Base-by-base conservation (phyloP, 495 filamentous ascomycete genomes). In the Penicillium lagena region DNA sequence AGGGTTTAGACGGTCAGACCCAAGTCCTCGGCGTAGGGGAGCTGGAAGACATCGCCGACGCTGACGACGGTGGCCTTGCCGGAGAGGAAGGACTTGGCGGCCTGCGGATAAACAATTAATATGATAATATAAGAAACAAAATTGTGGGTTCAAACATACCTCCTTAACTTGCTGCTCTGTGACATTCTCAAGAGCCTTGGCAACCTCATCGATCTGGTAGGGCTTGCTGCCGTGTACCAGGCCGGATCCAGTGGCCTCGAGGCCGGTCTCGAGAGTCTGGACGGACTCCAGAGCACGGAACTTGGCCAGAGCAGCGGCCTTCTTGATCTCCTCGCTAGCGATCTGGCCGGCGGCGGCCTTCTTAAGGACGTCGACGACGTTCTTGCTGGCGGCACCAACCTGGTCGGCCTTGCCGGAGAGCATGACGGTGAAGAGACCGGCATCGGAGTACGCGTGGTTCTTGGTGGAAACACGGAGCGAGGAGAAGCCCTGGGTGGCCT, bases 1-100 rank as follows among this genome's bases (percentile, higher is more conserved):
- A 71, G 44, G 44, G 43, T 64, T 77, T 90, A 97, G 76, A 95
- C 87, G 63, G 84, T 88, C 64, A 99, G 76, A 34, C 91, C 93
- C 57, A 99, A 72, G 54, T 97, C 91, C 72, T 91, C 89, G 43
- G 87, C 90, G 62, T 83, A 97, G 15, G 94, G 93, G 52, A 99
- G 77, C 55, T 86, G 73, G 69, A 84, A 79, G 46, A 97, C 72
- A 59, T 99, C 91, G 53, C 93, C 28, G 40, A 65, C 89, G 39
- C 86, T 75, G 42, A 86, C 82, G 45, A 96, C 83, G 32, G 89
- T 83, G 27, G 91, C 89, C 77, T 90, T 97, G 65, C 82, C 81
- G 32, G 88, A 82, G 41, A 97, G 76, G 57, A 96, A 76, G 53
- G 82, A 73, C 70, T 90, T 90, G 49, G 88, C 89, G 49, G 81